Evolutionary conservation across 805 yeast species (phyloP), one percentile per base, ranked within the genome.

Genomic region (Starmerella bombicola): DNA sequence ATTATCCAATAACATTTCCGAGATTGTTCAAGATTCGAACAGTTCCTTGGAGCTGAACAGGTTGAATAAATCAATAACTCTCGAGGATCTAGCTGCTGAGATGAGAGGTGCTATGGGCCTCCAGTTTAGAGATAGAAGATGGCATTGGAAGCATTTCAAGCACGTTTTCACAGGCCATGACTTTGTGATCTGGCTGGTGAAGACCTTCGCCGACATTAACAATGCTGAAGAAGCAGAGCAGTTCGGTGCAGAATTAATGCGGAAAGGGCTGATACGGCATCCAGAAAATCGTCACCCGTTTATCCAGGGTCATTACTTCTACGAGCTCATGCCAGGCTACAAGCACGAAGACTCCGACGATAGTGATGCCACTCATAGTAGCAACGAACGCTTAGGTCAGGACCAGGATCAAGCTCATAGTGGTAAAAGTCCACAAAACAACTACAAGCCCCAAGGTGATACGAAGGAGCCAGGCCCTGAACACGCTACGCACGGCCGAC

Each of bases 241-340:
- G 12, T 91, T 67, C 57, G 98, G 95, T 1, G 86, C 84, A 51
- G 56, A 62, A 7, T 61, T 88, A 32, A 81, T 84, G 93, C 70
- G 73, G 7, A 66, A 66, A 36, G 80, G 80, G 0, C 53, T 88
- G 13, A 74, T 88, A 55, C 65, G 59, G n/a, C 97, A 88, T 54
- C 95, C 84, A 17, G 83, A 80, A 45, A 67, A 73, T 33, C 69
- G 88, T 25, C 96, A 88, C 56, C 74, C 80, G 3, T 83, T 91
- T 51, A 61, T 85, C 38, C 94, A 88, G 61, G 98, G 98, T 0
- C 86, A 91, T 54, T 88, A 85, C 56, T 88, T 88, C 59, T 88
- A 88, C 55, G 77, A 74, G 51, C 58, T 86, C 38, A 68, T 67
- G 17, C 71, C 72, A 1, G 79, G 77, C 23, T 80, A 68, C 47